Evolutionary conservation across 2,329 filamentous ascomycete species (phyloP), one percentile per base, ranked within the genome.

Genomic region (Talaromyces atroroseus): DNA sequence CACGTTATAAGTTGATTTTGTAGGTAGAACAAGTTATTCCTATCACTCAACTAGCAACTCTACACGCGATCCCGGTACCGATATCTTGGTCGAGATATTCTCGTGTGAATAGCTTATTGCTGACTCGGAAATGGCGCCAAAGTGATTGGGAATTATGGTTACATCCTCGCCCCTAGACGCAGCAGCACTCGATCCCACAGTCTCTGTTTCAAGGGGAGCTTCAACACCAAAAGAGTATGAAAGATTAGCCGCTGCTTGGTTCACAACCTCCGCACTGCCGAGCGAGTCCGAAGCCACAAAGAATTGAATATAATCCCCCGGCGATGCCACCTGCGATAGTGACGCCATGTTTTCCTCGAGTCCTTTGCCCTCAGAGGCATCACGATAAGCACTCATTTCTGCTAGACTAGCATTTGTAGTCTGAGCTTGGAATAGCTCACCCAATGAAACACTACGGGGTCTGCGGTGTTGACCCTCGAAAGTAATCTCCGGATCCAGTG

Each of bases 301-400:
- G 51, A 76, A 76, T 53, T 76, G 71, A 38, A 76, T 65, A 36
- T 69, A 69, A 60, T 76, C 71, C 5, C 72, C 72, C 23, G 64
- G 54, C 36, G 63, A 64, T 50, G 71, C 71, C 20, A 69, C 65
- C 60, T 75, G 72, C 21, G 71, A 72, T n/a, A 76, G 62, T 6
- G 66, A 63, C 7, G 72, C 70, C 5, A 74, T 63, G 60, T 71
- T 66, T 49, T 68, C 67, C 34, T 65, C 63, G 56, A 44, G 63
- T 52, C 10, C 51, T 58, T 45, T 40, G 32, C 58, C 59, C 6
- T 59, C 54, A n/a, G 63, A 59, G 36, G 60, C 42, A n/a, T 63
- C 62, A 21, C 34, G 50, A 14, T 51, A 21, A 16, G 56, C 54
- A 3, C 56, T 57, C 36, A 50, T 24, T 8, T 58, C 45, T 1